These are phyloP conservation scores for Niveomyces coronatus DNA, from an alignment of 2,329 filamentous ascomycete genomes.

Conservation along the genomic window DNA sequence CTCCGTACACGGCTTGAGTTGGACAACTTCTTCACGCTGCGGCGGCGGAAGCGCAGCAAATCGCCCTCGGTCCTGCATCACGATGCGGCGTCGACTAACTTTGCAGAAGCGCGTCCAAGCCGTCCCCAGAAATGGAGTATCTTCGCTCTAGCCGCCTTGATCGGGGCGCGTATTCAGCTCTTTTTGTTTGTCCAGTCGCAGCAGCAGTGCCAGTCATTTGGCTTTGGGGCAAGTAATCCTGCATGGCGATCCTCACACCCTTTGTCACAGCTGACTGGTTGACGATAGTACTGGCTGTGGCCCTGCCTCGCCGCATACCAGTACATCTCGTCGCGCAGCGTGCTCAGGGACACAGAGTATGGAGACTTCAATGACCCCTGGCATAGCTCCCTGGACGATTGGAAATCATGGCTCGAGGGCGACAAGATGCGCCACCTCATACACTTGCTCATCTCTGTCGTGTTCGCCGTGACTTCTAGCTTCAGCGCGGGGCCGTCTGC, in stretches of 20 bases:
- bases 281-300: slow-evolving; percentile 6
- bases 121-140: slow-evolving; percentile 37
- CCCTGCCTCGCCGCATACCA: slow-evolving; percentile 27
- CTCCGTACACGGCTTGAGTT: neutral
- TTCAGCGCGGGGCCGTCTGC: slow-evolving; percentile 29
- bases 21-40: neutral
- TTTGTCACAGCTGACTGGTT: neutral
- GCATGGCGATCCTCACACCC: too few relatives aligned
- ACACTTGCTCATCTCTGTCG: slow-evolving; percentile 22
- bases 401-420: slow-evolving; percentile 35
- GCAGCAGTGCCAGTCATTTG: slow-evolving; percentile 40
- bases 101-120: slow-evolving; percentile 20
- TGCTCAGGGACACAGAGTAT: slow-evolving; percentile 24
- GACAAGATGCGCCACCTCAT: slow-evolving; percentile 27
- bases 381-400: slow-evolving; percentile 36
- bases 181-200: slow-evolving; percentile 35
- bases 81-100: neutral
- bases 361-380: slow-evolving; percentile 36
- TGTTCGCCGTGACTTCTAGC: slow-evolving; percentile 33
- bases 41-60: neutral
- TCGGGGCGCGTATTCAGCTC: slow-evolving; percentile 38
- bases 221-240: slow-evolving; percentile 32
- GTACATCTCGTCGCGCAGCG: slow-evolving; percentile 35
- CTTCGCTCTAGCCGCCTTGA: slow-evolving; percentile 31
- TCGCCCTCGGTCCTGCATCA: neutral